Conservation (phyloP, 169 alveolate genomes). For the Eimeria maxima region DNA sequence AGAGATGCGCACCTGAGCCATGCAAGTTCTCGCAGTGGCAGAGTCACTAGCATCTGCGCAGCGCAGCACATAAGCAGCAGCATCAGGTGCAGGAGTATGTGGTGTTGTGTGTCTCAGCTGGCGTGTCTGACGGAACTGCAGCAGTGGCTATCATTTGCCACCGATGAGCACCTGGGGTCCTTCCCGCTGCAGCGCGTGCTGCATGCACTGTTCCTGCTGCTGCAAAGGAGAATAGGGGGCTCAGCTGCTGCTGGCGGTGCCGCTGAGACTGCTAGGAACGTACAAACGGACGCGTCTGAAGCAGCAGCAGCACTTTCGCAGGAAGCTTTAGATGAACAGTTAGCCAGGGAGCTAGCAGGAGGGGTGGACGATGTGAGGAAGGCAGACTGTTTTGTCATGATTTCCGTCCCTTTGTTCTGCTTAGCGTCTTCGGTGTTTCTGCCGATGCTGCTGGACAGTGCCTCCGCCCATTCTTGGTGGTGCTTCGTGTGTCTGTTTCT, state of each 20-base stretch:
- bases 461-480: neutral
- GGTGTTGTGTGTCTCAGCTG: constrained; percentile 35
- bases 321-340: constrained; percentile 44
- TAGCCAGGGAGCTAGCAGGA: constrained; percentile 50
- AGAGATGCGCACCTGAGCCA: neutral
- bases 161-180: constrained; percentile 71
- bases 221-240: constrained; percentile 45
- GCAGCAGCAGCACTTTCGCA: constrained; percentile 13
- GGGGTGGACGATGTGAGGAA: constrained; percentile 5
- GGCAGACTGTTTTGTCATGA: neutral
- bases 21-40: neutral
- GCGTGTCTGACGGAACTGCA: constrained; percentile 77
- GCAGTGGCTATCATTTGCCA: constrained; percentile 81
- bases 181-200: constrained; percentile 78
- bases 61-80: neutral
- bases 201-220: constrained; percentile 70
- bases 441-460: neutral
- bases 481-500: too few species aligned
- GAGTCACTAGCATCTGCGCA: neutral
- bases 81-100: neutral
- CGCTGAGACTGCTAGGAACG: neutral
- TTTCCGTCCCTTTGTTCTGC: neutral
- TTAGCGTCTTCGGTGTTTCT: neutral
- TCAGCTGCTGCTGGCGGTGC: constrained; percentile 34
- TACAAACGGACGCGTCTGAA: neutral